A percentile compares a stretch with the other conserved stretches of the same genome.
phyloP scores from a whole-genome alignment of 2,329 filamentous ascomycete genomes.

The Neofusicoccum laricinum region DNA sequence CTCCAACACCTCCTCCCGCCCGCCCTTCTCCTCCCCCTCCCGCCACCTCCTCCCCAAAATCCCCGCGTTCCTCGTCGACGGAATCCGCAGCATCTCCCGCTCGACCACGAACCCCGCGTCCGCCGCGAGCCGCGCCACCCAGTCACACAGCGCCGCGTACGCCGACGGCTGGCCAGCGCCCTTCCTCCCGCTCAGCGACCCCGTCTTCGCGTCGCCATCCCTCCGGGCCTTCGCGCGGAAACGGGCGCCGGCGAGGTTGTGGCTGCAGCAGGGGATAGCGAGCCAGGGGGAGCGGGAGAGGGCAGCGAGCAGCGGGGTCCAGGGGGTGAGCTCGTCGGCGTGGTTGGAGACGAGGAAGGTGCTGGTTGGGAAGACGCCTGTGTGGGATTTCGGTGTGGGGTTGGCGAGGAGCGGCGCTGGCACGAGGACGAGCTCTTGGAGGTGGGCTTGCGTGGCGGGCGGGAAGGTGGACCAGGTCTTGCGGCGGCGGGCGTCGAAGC shows the following conservation, averaged over 20 bases:
- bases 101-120: conserved; percentile 75
- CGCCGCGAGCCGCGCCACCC: conserved; percentile 66
- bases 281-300: conserved; percentile 78
- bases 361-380: conserved; percentile 66
- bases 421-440: conserved; percentile 61
- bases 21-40: conserved; percentile 20
- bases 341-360: conserved; percentile 98
- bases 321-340: conserved; percentile 91
- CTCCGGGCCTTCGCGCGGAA: conserved; percentile 60
- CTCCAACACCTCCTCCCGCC: conserved; percentile 52
- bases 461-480: conserved; percentile 82
- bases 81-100: conserved; percentile 83
- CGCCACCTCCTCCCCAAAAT: conserved; percentile 62
- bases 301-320: conserved; percentile 86
- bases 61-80: conserved; percentile 83
- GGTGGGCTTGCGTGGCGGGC: conserved; percentile 42
- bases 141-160: conserved; percentile 80
- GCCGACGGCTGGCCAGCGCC: conserved; percentile 57
- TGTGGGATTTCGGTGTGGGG: too few species aligned
- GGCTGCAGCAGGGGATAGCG: conserved; percentile 92
- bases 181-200: conserved; percentile 10
- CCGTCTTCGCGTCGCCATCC: conserved; percentile 24
- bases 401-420: too few species aligned
- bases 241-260: conserved; percentile 71
- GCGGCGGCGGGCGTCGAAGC: conserved; percentile 83